Base-by-base conservation (phyloP, 1,284 basidiomycete genomes). In the Boletellus deceptivus region DNA sequence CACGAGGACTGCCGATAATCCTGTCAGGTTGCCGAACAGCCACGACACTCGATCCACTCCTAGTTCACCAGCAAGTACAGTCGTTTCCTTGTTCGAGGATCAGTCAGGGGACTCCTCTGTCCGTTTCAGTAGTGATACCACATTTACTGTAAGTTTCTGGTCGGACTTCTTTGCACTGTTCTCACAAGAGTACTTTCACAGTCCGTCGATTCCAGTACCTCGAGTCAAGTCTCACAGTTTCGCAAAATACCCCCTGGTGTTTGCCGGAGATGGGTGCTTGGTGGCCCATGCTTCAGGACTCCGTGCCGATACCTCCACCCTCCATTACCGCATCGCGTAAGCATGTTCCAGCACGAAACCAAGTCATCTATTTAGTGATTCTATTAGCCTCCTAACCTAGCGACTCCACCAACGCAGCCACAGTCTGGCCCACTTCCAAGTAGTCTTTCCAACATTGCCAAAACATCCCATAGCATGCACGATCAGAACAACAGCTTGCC, bases 11-110 rank as follows among this genome's bases (percentile, higher is more conserved):
- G 14, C 42, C 4, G 1, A 34, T 1, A 38, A 9, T 18, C 2
- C 7, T 16, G 63, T 67, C 24, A 67, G 48, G 40, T 10, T 55
- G 3, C 50, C 60, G 7, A 2, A 5, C 1, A 43, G 4, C 2
- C 41, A 48, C n/a, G 25, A 38, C 3, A 16, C 20, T 3, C 47
- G 29, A 37, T 37, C 3, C 0, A 20, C 13, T 10, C 64, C 60
- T 20, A 48, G 27, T 10, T 63, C 61, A 2, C 61, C 61, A 6
- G 14, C 51, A 35, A 24, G 43, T 2, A 39, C 56, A 0, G 13
- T 18, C 0, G 61, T 51, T 25, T 59, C 59, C 3, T 16, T 52
- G 10, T 65, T 64, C 4, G 64, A 62, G 46, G 61, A 57, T 4
- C 4, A 42, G 3, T 65, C 50, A 2, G 51, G 50, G 0, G 29